phyloP scores from a whole-genome alignment of 2,329 filamentous ascomycete genomes.

The Zasmidium angulare region DNA sequence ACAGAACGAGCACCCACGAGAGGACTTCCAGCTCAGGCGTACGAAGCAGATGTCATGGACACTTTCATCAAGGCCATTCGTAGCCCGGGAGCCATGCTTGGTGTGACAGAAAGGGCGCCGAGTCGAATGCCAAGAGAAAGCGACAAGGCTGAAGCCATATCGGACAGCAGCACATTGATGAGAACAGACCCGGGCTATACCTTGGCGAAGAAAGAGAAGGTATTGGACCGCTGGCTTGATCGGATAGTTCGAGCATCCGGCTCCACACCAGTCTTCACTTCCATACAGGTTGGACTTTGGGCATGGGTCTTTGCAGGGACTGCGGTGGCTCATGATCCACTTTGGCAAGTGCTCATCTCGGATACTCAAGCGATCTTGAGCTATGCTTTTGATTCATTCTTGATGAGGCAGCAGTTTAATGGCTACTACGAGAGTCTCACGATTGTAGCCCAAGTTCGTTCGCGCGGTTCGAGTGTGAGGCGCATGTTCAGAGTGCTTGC shows the following conservation, averaged over 20 bases:
- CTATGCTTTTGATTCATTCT: constrained; percentile 35
- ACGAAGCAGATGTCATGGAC: neutral
- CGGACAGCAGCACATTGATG: constrained; percentile 36
- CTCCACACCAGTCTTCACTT: constrained; percentile 10
- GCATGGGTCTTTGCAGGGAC: constrained; percentile 31
- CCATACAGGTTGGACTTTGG: constrained; percentile 18
- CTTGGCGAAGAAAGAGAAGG: neutral
- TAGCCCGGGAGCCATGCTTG: neutral
- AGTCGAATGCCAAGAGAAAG: neutral
- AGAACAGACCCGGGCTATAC: constrained; percentile 1
- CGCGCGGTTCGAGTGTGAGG: neutral
- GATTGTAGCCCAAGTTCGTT: constrained; percentile 4
- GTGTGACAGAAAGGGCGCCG: neutral
- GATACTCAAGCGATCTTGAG: constrained; percentile 37
- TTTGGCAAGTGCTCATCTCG: constrained; percentile 34
- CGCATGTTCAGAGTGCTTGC: constrained; percentile 1
- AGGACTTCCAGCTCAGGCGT: neutral
- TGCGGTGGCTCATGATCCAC: neutral
- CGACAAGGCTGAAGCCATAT: neutral
- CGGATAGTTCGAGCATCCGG: constrained; percentile 10
- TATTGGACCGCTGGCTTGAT: constrained; percentile 14
- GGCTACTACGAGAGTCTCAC: constrained; percentile 12
- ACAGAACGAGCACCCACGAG: neutral
- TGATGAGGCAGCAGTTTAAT: constrained; percentile 28
- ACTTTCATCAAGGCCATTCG: neutral